Evolutionary conservation across 345 rosid species (phyloP).

Genomic region (Salix viminalis): DNA sequence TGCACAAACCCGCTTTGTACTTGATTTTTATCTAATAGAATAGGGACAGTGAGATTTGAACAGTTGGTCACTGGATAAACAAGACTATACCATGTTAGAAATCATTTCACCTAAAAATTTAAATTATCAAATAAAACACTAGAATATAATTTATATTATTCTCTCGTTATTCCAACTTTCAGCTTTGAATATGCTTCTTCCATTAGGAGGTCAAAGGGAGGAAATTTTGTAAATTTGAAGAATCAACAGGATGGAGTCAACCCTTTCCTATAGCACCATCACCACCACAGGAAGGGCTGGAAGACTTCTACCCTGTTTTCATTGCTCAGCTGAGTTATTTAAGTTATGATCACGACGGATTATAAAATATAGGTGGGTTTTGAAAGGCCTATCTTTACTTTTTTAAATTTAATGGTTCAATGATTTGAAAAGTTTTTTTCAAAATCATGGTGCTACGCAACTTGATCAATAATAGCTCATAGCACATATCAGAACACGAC

Average conservation of each 20-base stretch:
- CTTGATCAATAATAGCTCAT: not conserved
- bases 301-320: not conserved
- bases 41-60: rapidly evolving
- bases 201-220: not conserved
- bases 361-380: not conserved
- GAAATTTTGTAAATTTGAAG: not conserved
- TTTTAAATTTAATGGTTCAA: not conserved
- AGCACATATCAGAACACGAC: not conserved
- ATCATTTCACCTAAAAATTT: too few relatives aligned
- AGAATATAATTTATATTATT: too few relatives aligned
- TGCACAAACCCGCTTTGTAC: too few relatives aligned
- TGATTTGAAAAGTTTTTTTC: not conserved
- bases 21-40: too few relatives aligned
- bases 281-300: not conserved
- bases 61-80: too few relatives aligned
- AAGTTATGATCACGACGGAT: not conserved
- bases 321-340: not conserved
- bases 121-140: too few relatives aligned
- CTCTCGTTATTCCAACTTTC: not conserved
- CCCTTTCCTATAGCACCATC: not conserved
- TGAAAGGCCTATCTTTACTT: not conserved
- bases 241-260: not conserved
- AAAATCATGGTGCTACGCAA: not conserved
- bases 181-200: not conserved
- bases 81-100: too few relatives aligned